These are phyloP conservation scores for Mortierella sp. DNA, from an alignment of 371 early-diverging fungal species.

Conservation along the genomic window DNA sequence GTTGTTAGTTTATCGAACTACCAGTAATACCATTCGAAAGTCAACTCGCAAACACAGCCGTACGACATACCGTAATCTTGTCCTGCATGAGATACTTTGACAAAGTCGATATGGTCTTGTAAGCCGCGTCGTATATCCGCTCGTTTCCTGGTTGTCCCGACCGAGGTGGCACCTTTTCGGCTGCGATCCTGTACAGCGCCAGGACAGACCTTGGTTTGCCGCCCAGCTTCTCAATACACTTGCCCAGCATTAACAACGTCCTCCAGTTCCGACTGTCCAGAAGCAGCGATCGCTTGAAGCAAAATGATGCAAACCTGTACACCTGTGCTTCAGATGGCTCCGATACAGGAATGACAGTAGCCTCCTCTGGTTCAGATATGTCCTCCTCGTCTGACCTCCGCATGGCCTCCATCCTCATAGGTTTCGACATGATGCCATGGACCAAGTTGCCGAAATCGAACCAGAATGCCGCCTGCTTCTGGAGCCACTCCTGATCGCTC, in stretches of 20 bases:
- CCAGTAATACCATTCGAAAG: no score
- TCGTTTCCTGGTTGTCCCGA: slow-evolving; percentile 68
- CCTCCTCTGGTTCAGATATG: slow-evolving; percentile 23
- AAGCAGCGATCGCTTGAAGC: slow-evolving; percentile 54
- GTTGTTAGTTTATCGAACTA: not conserved
- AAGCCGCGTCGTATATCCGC: slow-evolving; percentile 69
- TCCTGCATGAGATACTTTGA: slow-evolving; percentile 64
- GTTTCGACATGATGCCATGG: slow-evolving; percentile 74
- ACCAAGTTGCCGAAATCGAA: slow-evolving; percentile 75
- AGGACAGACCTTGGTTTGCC: slow-evolving; percentile 63
- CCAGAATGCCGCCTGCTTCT: slow-evolving; percentile 58
- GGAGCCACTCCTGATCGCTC: slow-evolving; percentile 44
- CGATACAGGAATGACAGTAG: slow-evolving; percentile 16
- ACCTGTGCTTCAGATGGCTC: slow-evolving; percentile 49
- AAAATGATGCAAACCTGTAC: slow-evolving; percentile 64
- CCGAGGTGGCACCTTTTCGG: slow-evolving; percentile 57
- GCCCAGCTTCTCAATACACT: slow-evolving; percentile 69
- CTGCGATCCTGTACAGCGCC: slow-evolving; percentile 61
- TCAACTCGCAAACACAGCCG: no score
- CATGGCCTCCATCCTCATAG: slow-evolving; percentile 76
- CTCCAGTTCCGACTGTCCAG: slow-evolving; percentile 66
- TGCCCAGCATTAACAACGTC: slow-evolving; percentile 72
- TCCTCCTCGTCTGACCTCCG: slow-evolving; percentile 29
- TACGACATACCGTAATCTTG: slow-evolving; percentile 59
- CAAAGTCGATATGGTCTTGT: slow-evolving; percentile 68